Evolutionary conservation across 148 eudicot genomes (phyloP), one percentile per base, ranked within the genome.

Genomic region (Fagopyrum tataricum): DNA sequence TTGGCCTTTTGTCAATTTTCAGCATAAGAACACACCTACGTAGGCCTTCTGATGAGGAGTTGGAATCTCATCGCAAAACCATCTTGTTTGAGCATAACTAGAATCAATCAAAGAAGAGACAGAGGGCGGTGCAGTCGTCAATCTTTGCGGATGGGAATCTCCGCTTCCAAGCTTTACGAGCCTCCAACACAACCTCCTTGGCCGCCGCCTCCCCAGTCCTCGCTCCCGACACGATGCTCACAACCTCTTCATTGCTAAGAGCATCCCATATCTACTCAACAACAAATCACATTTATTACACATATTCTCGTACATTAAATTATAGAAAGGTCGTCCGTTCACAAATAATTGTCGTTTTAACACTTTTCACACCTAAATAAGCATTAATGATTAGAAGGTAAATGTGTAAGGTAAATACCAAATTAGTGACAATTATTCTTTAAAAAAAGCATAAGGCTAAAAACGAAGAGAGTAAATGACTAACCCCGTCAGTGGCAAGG

Each of bases 261-360:
- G 87, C 97, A 84, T 91, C 97, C 98, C 97, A 93, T 56, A 93
- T 85, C 96, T 90, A 72, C 7, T 67, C 62, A 46, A 37, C 8
- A 8, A 15, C 10, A 47, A 8, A 51, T 6, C 52, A 48, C 3
- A 0, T 12, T 48, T 48, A 48, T 2, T 48, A 48, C 8, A 18
- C 37, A 59, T 26, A 67, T 39, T 9, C 46, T n/a, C n/a, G 43
- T 68, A n/a, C n/a, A 42, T 14, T 14, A n/a, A n/a, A n/a, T n/a
- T n/a, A n/a, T n/a, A n/a, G n/a, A n/a, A n/a, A n/a, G n/a, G n/a
- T n/a, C n/a, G n/a, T n/a, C n/a, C n/a, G n/a, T n/a, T n/a, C n/a
- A n/a, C n/a, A n/a, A n/a, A n/a, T n/a, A n/a, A n/a, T n/a, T n/a
- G n/a, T n/a, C n/a, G n/a, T n/a, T n/a, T n/a, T 21, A 21, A 23